Evolutionary conservation across 139 green algal species (phyloP), one percentile per base, ranked within the genome.

Genomic region (Chlamydomonas sphaeroides): DNA sequence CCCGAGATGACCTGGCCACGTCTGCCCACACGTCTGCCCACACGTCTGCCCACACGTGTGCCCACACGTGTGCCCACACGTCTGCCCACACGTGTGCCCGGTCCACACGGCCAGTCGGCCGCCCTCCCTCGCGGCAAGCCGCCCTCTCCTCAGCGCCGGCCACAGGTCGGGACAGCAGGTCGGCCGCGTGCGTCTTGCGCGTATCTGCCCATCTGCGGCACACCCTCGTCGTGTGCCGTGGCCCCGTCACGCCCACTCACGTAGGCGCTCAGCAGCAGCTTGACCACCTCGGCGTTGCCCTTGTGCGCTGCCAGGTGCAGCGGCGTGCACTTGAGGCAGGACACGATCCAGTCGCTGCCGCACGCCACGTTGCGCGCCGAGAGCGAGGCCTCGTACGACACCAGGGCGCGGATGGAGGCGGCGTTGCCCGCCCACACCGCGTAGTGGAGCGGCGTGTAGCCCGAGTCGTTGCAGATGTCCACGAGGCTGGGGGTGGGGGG

Each of bases 371-470:
- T 89, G 51, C n/a, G 36, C 1, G 76, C 62, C 23, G 59, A 78
- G 26, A 89, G 66, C 59, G 32, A 71, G 30, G 85, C 79, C 30
- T 89, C 85, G 38, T 79, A 87, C 21, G 80, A 87, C 17, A 76
- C 83, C 45, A 89, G 72, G 41, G 85, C 85, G 67, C 84, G 85
- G 23, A 68, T 35, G 73, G 69, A 48, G 20, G 79, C 68, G 65
- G 74, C 65, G 36, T 61, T 71, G 11, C 74, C 85, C 67, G 79
- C 85, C 79, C 79, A 89, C 59, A 89, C 85, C 14, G 85, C 85
- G 51, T 89, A 89, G 62, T 89, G 85, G 67, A 89, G 62, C 20
- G 85, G 73, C 8, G 79, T 89, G 73, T 86, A 89, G 10, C 85
- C 79, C 33, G 73, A 67, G 28, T 65, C 57, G 59, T 84, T 86